Evolutionary conservation across 1,284 basidiomycete species (phyloP), one percentile per base, ranked within the genome.

Genomic region (Malassezia furfur): DNA sequence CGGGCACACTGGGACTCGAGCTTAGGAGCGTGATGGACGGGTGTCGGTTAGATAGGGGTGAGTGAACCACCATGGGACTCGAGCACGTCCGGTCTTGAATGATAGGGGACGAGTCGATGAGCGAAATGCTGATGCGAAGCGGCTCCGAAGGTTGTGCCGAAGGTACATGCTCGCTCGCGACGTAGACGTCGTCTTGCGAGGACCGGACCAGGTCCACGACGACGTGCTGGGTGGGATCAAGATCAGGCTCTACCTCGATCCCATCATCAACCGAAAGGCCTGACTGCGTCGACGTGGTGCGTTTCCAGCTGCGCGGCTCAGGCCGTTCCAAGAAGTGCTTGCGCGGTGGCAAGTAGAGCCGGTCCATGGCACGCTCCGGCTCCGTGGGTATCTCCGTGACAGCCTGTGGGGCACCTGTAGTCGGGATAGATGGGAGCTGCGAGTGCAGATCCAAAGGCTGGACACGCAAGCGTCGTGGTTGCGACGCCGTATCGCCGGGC

Each of bases 101-200:
- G 5, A 57, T 45, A 0, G 55, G 55, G 9, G 55, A 57, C 10
- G 55, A 57, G 28, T 57, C 55, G 19, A 57, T 48, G 19, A 57
- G 37, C 7, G 55, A 57, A 15, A 57, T 52, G 21, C 35, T 48
- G 19, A 52, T 48, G 2, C 43, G 43, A 5, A 47, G 31, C 6
- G 53, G 47, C 17, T 32, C 37, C 6, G 31, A 35, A 3, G 30
- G 15, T 2, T 22, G 44, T 10, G n/a, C 30, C 1, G 9, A 14
- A 5, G 32, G 3, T 3, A 11, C 32, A 34, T 34, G 36, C 7
- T 50, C 48, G 19, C 17, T 37, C 14, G 35, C 47, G 19, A 22
- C 32, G 21, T 22, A 48, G 10, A 36, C 34, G 22, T 48, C 35
- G 3, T 48, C 47, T 38, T 48, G 34, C 3, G 47, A 48, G 2